Conservation (phyloP, 306 rosid species). For the Citrullus colocynthis region DNA sequence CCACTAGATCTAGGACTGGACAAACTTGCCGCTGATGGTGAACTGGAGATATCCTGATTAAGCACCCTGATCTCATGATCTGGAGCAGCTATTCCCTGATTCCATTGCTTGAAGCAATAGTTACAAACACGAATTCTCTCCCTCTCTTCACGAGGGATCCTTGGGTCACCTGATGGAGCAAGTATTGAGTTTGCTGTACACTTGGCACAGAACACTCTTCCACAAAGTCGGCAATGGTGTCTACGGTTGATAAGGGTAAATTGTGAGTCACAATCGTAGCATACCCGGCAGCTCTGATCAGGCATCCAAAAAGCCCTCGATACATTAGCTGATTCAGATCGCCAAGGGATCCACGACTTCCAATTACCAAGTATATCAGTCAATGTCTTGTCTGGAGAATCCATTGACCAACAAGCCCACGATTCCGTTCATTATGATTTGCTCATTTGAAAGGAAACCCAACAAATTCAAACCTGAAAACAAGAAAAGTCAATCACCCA, state of each 20-base stretch:
- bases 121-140: conserved; percentile 87
- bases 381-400: conserved; percentile 39
- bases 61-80: conserved; percentile 33
- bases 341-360: conserved; percentile 80
- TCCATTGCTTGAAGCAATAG: conserved; percentile 81
- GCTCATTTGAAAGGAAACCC: background rate
- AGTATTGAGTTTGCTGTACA: conserved; percentile 80
- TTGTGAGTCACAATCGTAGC: conserved; percentile 88
- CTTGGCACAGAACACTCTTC: conserved; percentile 76
- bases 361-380: conserved; percentile 40
- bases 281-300: conserved; percentile 75
- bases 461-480: conserved; percentile 4
- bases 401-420: conserved; percentile 43
- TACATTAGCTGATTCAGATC: conserved; percentile 55
- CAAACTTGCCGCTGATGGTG: conserved; percentile 52
- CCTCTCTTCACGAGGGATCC: conserved; percentile 38
- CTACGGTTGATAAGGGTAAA: conserved; percentile 73
- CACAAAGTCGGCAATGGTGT: conserved; percentile 95
- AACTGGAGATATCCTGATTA: conserved; percentile 39
- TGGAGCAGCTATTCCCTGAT: conserved; percentile 39
- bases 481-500: background rate
- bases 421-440: conserved; percentile 6
- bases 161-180: conserved; percentile 31
- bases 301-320: conserved; percentile 99
- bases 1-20: conserved; percentile 56